These are phyloP conservation scores for Handroanthus guayacan DNA, from an alignment of 257 asterid species.

Conservation along the genomic window DNA sequence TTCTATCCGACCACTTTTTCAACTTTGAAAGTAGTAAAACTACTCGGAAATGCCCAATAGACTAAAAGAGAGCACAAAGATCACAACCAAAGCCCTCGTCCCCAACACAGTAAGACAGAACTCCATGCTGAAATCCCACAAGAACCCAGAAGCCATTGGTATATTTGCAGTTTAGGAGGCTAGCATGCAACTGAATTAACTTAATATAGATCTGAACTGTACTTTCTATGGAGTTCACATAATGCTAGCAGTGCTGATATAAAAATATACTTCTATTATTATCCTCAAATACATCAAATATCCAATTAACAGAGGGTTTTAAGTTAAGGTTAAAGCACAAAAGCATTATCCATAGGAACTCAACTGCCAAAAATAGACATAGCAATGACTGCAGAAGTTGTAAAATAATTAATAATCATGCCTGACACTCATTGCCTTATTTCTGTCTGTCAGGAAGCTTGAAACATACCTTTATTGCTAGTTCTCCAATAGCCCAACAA, in stretches of 20 bases:
- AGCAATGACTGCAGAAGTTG: conserved; percentile 7
- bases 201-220: background rate
- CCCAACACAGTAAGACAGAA: background rate
- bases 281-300: background rate
- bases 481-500: conserved; percentile 99
- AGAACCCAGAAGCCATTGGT: background rate
- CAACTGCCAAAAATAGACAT: background rate
- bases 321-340: conserved; percentile 11
- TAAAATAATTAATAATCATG: background rate
- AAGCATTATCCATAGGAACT: background rate
- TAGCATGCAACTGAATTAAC: conserved; percentile 17
- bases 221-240: background rate
- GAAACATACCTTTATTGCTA: conserved; percentile 76
- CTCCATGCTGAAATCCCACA: background rate
- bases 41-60: background rate
- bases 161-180: background rate
- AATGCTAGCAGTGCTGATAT: conserved; percentile 12
- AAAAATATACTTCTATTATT: background rate
- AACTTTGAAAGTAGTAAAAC: background rate
- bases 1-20: background rate
- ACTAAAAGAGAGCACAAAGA: background rate
- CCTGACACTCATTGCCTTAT: conserved; percentile 3
- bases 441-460: conserved; percentile 10
- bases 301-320: background rate
- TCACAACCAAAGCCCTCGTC: background rate